phyloP scores from a whole-genome alignment of 495 filamentous ascomycete genomes.

The Penicillium odoratum region DNA sequence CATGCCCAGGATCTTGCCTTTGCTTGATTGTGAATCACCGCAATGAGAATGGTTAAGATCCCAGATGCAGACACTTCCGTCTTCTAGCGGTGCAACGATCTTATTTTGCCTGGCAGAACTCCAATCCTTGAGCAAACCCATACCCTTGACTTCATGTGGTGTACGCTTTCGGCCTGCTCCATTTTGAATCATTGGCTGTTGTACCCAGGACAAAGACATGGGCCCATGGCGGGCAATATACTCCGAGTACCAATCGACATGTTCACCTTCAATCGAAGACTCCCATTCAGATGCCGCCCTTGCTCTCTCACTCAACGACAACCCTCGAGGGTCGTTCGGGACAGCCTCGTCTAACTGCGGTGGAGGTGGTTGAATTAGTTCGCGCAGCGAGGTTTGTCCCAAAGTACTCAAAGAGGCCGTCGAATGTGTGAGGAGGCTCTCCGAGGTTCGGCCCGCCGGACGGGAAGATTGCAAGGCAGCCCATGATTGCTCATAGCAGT shows the following conservation, averaged over 20 bases:
- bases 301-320: conserved; percentile 40
- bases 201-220: conserved; percentile 72
- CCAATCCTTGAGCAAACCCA: conserved; percentile 61
- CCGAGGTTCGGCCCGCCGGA: conserved; percentile 27
- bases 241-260: conserved; percentile 81
- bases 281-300: conserved; percentile 78
- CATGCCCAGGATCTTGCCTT: conserved; percentile 64
- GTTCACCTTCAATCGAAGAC: conserved; percentile 61
- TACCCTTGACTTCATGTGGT: conserved; percentile 56
- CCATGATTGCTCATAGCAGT: conserved; percentile 71
- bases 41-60: conserved; percentile 65
- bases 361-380: conserved; percentile 38
- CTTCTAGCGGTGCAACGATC: conserved; percentile 77
- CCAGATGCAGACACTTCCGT: conserved; percentile 86
- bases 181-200: conserved; percentile 49
- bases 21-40: conserved; percentile 37
- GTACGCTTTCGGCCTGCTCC: conserved; percentile 38
- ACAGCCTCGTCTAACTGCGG: conserved; percentile 10
- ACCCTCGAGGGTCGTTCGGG: conserved; percentile 14
- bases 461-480: conserved; percentile 41
- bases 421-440: conserved; percentile 30
- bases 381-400: conserved; percentile 36
- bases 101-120: conserved; percentile 49
- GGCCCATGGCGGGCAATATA: conserved; percentile 82
- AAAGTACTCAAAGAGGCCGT: conserved; percentile 35